Evolutionary conservation across 2,329 filamentous ascomycete species (phyloP).

Genomic region (Paraphoma sp.): DNA sequence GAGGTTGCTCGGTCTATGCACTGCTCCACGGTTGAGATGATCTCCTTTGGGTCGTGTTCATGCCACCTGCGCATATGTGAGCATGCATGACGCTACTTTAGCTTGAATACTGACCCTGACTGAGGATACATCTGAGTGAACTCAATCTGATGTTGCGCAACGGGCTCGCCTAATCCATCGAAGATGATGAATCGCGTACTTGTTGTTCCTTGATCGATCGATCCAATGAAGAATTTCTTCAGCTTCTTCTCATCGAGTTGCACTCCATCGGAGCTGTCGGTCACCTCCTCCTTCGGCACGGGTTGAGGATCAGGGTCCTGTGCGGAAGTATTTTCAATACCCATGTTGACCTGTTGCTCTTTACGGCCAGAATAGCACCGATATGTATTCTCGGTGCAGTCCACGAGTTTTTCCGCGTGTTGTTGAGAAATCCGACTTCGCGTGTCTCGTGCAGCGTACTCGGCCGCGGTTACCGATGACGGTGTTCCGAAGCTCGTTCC

Average conservation of each 20-base stretch:
- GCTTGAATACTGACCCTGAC: conserved; percentile 70
- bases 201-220: conserved; percentile 90
- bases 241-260: conserved; percentile 43
- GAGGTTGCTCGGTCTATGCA: conserved; percentile 81
- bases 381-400: conserved; percentile 4
- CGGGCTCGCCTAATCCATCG: conserved; percentile 76
- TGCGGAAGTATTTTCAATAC: conserved; percentile 36
- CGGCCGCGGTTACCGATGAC: conserved; percentile 16
- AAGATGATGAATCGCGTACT: conserved; percentile 92
- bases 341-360: conserved; percentile 22
- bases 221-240: conserved; percentile 75
- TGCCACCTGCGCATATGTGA: conserved; percentile 70
- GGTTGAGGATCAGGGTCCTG: conserved; percentile 37
- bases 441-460: conserved; percentile 1
- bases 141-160: conserved; percentile 85
- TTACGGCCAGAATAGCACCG: neutral
- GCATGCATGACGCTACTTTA: conserved; percentile 1
- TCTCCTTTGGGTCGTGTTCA: conserved; percentile 82
- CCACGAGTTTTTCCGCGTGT: conserved; percentile 22
- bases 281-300: conserved; percentile 38
- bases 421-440: conserved; percentile 9
- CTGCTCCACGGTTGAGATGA: conserved; percentile 75
- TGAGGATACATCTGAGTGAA: conserved; percentile 85
- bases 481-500: conserved; percentile 23
- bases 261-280: conserved; percentile 21